These are phyloP conservation scores for Colletotrichum eremochloae DNA, from an alignment of 2,329 filamentous ascomycete genomes.

Conservation along the genomic window DNA sequence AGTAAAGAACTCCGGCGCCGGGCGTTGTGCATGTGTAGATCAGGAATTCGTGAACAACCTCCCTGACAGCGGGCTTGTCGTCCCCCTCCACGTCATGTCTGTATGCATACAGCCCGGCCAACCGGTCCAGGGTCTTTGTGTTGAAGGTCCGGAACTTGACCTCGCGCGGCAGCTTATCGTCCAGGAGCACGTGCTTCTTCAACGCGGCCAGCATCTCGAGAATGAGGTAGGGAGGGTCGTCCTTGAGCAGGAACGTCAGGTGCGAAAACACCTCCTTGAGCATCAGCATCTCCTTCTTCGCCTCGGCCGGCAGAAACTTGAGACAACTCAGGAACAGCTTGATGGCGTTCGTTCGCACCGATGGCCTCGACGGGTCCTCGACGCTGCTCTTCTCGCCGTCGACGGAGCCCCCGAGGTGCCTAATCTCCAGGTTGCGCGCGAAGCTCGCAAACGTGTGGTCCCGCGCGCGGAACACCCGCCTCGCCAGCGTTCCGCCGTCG, in stretches of 20 bases:
- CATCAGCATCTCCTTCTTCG: constrained; percentile 84
- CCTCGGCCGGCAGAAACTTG: constrained; percentile 80
- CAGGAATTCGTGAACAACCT: constrained; percentile 81
- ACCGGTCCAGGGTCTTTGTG: constrained; percentile 77
- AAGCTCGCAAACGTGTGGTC: constrained; percentile 85
- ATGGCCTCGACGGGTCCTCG: constrained; percentile 78
- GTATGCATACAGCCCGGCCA: constrained; percentile 79
- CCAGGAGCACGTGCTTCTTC: constrained; percentile 78
- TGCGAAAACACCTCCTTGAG: constrained; percentile 87
- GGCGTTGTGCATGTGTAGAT: constrained; percentile 80
- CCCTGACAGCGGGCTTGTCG: constrained; percentile 67
- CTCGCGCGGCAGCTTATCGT: constrained; percentile 78
- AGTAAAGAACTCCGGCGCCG: constrained; percentile 79
- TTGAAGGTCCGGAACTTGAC: constrained; percentile 83
- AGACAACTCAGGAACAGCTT: constrained; percentile 85
- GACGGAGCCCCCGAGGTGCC: constrained; percentile 58
- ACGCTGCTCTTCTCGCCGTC: constrained; percentile 56
- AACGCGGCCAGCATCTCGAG: constrained; percentile 80
- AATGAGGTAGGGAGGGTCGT: constrained; percentile 82
- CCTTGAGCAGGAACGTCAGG: constrained; percentile 81
- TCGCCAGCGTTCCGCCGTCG: constrained; percentile 86
- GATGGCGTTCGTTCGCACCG: constrained; percentile 85
- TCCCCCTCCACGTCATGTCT: constrained; percentile 61
- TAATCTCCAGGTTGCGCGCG: constrained; percentile 83
- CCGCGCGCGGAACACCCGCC: constrained; percentile 81